Conservation (phyloP, 208 protist species). For the Acanthamoeba lenticulata region DNA sequence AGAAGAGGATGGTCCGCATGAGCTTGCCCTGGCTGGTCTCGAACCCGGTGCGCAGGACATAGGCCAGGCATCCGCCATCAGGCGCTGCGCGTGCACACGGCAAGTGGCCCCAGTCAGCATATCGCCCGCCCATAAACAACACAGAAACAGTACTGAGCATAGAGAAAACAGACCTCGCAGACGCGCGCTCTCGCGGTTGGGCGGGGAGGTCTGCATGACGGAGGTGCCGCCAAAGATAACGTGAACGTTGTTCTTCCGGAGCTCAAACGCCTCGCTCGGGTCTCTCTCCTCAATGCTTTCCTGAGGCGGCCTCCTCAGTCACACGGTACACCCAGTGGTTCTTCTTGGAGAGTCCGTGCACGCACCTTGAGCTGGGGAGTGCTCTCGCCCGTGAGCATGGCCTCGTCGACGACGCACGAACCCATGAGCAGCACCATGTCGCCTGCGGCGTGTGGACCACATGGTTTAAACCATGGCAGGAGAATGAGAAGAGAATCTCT, state of each 20-base stretch:
- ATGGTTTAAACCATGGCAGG: no score
- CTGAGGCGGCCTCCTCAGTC: not conserved
- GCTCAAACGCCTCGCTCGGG: not conserved
- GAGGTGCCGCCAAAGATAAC: constrained; percentile 67
- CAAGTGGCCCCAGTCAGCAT: no score
- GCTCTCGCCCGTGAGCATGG: constrained; percentile 98
- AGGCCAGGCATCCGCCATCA: constrained; percentile 91
- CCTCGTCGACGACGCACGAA: constrained; percentile 97
- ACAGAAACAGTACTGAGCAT: no score
- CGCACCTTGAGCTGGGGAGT: constrained; percentile 96
- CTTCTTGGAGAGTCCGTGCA: constrained; percentile 67
- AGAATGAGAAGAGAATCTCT: no score
- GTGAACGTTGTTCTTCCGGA: constrained; percentile 54
- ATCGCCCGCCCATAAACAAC: no score
- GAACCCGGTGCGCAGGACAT: constrained; percentile 99
- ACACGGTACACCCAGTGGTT: no score
- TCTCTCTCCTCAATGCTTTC: constrained; percentile 70
- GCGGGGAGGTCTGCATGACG: constrained; percentile 56
- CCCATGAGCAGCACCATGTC: constrained; percentile 96
- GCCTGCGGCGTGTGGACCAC: no score
- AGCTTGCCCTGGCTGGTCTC: constrained; percentile 95
- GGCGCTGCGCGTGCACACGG: constrained; percentile 69
- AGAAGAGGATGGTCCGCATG: constrained; percentile 91
- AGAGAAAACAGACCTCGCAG: constrained; percentile 43
- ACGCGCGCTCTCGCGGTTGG: not conserved